A percentile compares a stretch with the other conserved stretches of the same genome.
Evolutionary conservation across 208 protist genomes (phyloP).

Genomic region (Leishmania tarentolae): DNA sequence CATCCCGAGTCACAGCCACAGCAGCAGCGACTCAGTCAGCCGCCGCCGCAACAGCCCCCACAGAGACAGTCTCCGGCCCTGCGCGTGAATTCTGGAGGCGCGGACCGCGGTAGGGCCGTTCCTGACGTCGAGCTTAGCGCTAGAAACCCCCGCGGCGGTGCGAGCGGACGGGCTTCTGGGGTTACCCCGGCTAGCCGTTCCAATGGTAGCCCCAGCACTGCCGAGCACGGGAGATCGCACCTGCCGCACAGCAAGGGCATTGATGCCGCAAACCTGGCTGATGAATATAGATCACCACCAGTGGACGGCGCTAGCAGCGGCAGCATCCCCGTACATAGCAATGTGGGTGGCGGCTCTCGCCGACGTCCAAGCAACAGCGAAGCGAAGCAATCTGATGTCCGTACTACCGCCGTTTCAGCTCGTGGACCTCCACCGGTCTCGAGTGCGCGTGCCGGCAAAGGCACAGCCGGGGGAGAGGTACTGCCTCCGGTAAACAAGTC

Average conservation of each 20-base stretch:
- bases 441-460: not conserved
- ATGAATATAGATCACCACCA: not conserved
- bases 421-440: not conserved
- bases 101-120: not conserved
- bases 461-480: not conserved
- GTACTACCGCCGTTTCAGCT: not conserved
- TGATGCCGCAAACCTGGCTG: not conserved
- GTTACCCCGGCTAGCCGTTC: not conserved
- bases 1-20: not conserved
- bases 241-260: not conserved
- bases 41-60: not conserved
- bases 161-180: not conserved
- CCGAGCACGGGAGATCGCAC: not conserved
- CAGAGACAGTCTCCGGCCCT: not conserved
- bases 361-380: not conserved
- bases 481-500: constrained; percentile 1
- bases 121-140: not conserved
- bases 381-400: not conserved
- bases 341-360: not conserved
- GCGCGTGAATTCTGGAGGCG: not conserved
- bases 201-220: not conserved
- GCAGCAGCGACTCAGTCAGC: not conserved
- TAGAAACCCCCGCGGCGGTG: not conserved
- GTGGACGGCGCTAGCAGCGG: not conserved
- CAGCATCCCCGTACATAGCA: not conserved